Percentiles rank a stretch among this genome's conserved stretches.
phyloP scores from a whole-genome alignment of 2,329 filamentous ascomycete species.

The Akanthomyces dipterigenus region DNA sequence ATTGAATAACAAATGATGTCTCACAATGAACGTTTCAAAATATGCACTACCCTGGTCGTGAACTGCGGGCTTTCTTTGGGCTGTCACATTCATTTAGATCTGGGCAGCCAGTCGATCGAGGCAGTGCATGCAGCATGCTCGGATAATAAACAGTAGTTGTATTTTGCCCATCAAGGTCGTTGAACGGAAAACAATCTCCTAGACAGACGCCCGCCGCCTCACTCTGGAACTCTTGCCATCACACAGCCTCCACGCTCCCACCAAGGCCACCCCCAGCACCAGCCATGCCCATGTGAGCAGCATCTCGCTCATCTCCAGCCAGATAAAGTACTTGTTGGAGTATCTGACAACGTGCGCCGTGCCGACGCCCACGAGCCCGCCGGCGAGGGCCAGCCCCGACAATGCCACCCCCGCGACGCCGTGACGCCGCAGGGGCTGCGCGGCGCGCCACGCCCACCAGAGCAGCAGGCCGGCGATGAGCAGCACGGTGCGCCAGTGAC shows the following conservation, averaged over 20 bases:
- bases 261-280: conserved; percentile 22
- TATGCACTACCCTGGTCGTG: background rate
- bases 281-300: conserved; percentile 19
- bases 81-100: background rate
- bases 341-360: conserved; percentile 24
- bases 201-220: background rate
- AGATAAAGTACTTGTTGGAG: conserved; percentile 32
- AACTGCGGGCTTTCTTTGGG: background rate
- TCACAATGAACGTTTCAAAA: background rate
- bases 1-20: background rate
- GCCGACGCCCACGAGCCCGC: conserved; percentile 10
- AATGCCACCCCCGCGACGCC: conserved; percentile 3
- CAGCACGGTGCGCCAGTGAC: background rate
- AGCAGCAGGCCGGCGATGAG: background rate
- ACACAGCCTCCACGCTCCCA: conserved; percentile 7
- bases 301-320: conserved; percentile 31
- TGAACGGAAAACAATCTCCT: background rate
- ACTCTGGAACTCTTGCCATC: background rate
- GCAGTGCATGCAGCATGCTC: background rate
- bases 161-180: background rate
- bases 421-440: background rate
- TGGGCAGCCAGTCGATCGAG: background rate
- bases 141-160: background rate
- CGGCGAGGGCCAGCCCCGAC: conserved; percentile 15
- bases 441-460: conserved; percentile 12